These are phyloP conservation scores for Globisporangium polare DNA, from an alignment of 352 stramenopile species.

Conservation along the genomic window DNA sequence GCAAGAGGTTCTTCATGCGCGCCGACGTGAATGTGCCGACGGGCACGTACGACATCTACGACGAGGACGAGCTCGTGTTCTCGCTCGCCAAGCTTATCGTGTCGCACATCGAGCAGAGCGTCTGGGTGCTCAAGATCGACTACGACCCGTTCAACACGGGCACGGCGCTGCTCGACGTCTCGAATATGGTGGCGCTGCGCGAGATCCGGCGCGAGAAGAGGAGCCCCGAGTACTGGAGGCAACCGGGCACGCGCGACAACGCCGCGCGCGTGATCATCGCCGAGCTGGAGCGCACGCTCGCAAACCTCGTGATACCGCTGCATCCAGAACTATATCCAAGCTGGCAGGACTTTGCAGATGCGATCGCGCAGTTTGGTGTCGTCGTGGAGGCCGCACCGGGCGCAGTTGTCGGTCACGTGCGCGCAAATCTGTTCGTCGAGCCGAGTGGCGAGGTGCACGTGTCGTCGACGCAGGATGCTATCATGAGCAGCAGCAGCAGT, in stretches of 20 bases:
- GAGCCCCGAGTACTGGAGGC: conserved; percentile 63
- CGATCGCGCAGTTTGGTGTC: conserved; percentile 65
- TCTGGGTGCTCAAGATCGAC: conserved; percentile 84
- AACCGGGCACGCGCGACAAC: conserved; percentile 59
- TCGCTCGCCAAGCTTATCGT: conserved; percentile 85
- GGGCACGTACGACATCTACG: conserved; percentile 87
- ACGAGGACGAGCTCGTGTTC: conserved; percentile 81
- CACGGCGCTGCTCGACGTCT: conserved; percentile 63
- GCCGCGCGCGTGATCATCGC: conserved; percentile 46
- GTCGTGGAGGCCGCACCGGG: conserved; percentile 75
- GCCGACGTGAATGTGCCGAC: conserved; percentile 85
- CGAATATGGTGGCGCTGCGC: conserved; percentile 47
- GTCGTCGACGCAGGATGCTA: conserved; percentile 63
- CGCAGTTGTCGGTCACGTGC: conserved; percentile 39
- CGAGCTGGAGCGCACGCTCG: conserved; percentile 53
- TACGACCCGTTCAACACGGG: conserved; percentile 65
- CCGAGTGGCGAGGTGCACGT: conserved; percentile 64
- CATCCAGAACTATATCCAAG: conserved; percentile 53
- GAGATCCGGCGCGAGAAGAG: conserved; percentile 61
- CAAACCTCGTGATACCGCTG: conserved; percentile 15
- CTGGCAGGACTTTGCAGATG: conserved; percentile 52
- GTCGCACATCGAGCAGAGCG: conserved; percentile 69
- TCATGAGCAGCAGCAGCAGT: conserved; percentile 19
- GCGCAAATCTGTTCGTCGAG: conserved; percentile 77
- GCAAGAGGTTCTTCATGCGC: conserved; percentile 77